phyloP scores from a whole-genome alignment of 1,284 basidiomycete species.

The Microbotryomycetes sp. region DNA sequence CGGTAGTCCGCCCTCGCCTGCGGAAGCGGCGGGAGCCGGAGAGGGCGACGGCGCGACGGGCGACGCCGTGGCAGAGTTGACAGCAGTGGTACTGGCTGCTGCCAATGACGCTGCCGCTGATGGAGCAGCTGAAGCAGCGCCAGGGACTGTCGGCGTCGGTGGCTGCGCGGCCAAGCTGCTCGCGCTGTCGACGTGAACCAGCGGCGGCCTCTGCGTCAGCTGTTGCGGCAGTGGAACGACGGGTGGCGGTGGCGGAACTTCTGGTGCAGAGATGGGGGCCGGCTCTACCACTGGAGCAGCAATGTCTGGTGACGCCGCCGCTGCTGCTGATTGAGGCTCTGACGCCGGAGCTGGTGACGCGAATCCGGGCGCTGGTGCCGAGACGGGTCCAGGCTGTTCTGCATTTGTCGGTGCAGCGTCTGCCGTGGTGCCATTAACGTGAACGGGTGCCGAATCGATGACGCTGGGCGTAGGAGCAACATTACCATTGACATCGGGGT shows the following conservation, averaged over 20 bases:
- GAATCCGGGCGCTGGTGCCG: no score
- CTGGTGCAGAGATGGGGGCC: background rate
- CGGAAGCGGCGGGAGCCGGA: background rate
- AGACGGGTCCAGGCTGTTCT: no score
- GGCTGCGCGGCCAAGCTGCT: conserved; percentile 16
- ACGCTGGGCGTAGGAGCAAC: no score
- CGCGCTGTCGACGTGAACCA: conserved; percentile 8
- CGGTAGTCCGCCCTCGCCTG: background rate
- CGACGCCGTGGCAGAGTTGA: background rate
- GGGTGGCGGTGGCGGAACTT: conserved; percentile 4
- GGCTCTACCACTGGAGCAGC: background rate
- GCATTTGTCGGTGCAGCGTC: background rate
- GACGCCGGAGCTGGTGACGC: background rate
- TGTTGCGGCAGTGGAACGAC: conserved; percentile 9
- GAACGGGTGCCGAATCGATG: background rate
- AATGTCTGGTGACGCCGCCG: background rate
- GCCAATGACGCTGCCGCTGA: background rate
- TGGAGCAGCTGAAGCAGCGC: background rate
- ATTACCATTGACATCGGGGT: background rate
- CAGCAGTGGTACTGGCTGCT: background rate
- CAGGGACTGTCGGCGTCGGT: conserved; percentile 12
- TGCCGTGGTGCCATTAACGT: background rate
- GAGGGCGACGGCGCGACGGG: background rate
- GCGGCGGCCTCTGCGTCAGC: background rate
- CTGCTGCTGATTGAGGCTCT: background rate